These are phyloP conservation scores for Myxozyma neotropica DNA, from an alignment of 805 yeast species.

Conservation along the genomic window DNA sequence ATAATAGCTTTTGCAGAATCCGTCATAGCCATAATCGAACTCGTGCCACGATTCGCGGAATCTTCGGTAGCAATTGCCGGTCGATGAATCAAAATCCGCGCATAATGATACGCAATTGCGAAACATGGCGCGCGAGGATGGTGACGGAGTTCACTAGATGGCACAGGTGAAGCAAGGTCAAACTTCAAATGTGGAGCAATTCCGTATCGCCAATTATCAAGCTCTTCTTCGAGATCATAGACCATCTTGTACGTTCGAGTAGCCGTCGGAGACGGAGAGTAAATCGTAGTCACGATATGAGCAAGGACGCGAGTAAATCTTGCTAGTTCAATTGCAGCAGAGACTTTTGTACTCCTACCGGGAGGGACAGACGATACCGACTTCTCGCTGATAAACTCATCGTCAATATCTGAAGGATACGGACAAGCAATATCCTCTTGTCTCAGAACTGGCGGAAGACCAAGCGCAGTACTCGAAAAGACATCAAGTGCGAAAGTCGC, in stretches of 20 bases:
- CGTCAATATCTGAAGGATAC: constrained; percentile 52
- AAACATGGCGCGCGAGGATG: constrained; percentile 47
- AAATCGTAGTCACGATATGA: constrained; percentile 61
- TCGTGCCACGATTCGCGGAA: constrained; percentile 32
- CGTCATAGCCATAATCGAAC: constrained; percentile 41
- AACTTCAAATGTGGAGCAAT: constrained; percentile 64
- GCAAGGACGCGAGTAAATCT: constrained; percentile 54
- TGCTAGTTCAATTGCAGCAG: constrained; percentile 31
- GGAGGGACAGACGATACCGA: constrained; percentile 27
- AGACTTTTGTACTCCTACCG: constrained; percentile 38
- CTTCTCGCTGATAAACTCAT: constrained; percentile 33
- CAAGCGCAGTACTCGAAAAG: constrained; percentile 72
- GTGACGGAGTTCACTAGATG: constrained; percentile 24
- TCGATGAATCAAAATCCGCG: constrained; percentile 63
- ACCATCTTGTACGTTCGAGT: constrained; percentile 32
- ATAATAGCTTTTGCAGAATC: constrained; percentile 42
- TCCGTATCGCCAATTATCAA: constrained; percentile 78
- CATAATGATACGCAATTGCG: constrained; percentile 61
- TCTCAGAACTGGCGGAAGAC: constrained; percentile 77
- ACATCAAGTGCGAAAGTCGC: constrained; percentile 75
- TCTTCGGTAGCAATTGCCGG: constrained; percentile 47
- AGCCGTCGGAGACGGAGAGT: constrained; percentile 22
- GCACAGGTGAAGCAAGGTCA: constrained; percentile 49
- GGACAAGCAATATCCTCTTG: constrained; percentile 88
- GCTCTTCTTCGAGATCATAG: constrained; percentile 56